phyloP scores from a whole-genome alignment of 73 alveolate genomes.

The Blepharisma japonicum region DNA sequence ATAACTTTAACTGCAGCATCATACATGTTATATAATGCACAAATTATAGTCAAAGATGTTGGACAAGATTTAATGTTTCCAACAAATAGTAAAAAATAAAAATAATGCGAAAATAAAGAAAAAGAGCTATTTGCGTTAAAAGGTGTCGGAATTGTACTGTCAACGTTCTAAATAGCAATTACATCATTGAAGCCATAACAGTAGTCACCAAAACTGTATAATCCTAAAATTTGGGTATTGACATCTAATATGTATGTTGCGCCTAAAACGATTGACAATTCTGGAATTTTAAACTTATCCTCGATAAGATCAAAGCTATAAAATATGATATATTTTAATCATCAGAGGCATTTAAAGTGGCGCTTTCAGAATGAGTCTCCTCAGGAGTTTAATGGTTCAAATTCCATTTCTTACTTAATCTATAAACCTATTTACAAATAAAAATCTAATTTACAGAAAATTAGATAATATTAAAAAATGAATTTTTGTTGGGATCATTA shows the following conservation, averaged over 20 bases:
- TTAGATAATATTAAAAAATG: too few species aligned
- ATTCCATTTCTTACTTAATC: too few species aligned
- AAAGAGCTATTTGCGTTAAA: background rate
- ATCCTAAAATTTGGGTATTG: slow-evolving; percentile 4
- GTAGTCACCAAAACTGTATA: background rate
- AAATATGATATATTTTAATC: background rate
- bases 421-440: too few species aligned
- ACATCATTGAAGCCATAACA: background rate
- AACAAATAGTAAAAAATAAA: background rate
- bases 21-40: background rate
- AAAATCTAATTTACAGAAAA: too few species aligned
- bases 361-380: slow-evolving; percentile 1
- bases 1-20: background rate
- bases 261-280: background rate
- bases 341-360: background rate
- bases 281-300: background rate
- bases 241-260: background rate
- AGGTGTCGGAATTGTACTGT: background rate
- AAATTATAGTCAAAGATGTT: background rate
- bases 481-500: too few species aligned
- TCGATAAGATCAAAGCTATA: background rate
- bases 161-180: too few species aligned
- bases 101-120: slow-evolving; percentile 2
- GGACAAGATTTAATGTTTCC: slow-evolving; percentile 9
- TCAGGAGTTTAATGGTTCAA: too few species aligned